Base-by-base conservation (phyloP, 2,329 filamentous ascomycete species). In the Apiospora malaysiana region DNA sequence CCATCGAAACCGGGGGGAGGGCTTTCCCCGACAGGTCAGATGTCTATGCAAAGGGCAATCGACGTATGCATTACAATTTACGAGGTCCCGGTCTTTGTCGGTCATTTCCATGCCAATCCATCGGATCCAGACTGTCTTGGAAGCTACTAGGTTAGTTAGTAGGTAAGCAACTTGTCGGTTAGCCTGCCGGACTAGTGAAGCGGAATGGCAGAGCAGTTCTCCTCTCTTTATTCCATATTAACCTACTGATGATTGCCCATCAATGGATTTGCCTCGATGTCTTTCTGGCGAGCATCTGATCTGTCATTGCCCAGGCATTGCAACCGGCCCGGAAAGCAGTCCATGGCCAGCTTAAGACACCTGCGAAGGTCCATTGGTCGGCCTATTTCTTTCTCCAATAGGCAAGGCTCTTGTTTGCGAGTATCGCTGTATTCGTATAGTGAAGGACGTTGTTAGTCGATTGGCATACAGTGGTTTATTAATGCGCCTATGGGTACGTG, bases 401-500 rank as follows among this genome's bases (percentile, higher is more conserved):
- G 9, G 56, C 56, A 63, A 40, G 56, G 56, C 56, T 40, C 32
- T 63, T 14, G 32, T 63, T 63, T 63, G 56, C 56, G 56, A 63
- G 32, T 18, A 18, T n/a, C 45, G 5, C 21, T n/a, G 40, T 40
- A 10, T 16, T 59, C 7, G 18, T 37, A 40, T 37, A 40, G 18
- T 12, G 27, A n/a, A 63, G 56, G 56, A 32, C 51, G 21, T 27
- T n/a, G 32, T 37, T n/a, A 14, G 32, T 40, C 21, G 56, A 63
- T 63, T 63, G 56, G 32, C 32, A n/a, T 40, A 37, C 56, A n/a
- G 27, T 40, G 12, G 56, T 63, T 63, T 4, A 40, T 63, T 21
- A 37, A 63, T 63, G 56, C 56, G 27, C 56, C 56, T 63, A 63
- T 63, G 56, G 56, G 56, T 32, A 63, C 56, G 56, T 63, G 56